phyloP scores from a whole-genome alignment of 257 asterid genomes.

The Penstemon davidsonii region DNA sequence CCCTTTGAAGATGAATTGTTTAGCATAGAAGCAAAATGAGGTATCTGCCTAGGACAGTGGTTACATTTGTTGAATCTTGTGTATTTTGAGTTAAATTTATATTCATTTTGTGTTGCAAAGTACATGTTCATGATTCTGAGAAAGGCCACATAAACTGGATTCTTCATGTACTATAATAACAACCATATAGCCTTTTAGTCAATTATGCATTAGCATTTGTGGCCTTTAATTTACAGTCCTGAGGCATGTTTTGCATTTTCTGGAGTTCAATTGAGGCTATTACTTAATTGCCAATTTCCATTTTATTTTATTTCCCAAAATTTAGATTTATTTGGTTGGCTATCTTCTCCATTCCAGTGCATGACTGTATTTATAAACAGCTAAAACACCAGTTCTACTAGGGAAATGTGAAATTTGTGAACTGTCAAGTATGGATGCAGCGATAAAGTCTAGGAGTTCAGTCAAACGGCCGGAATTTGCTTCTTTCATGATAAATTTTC shows the following conservation, averaged over 20 bases:
- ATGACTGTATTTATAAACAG: background rate
- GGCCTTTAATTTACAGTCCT: background rate
- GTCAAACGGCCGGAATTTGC: background rate
- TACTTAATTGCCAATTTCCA: background rate
- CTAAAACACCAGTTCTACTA: constrained; percentile 10
- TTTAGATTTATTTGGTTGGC: background rate
- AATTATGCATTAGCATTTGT: background rate
- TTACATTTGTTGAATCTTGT: background rate
- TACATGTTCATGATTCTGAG: background rate
- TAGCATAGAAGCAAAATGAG: constrained; percentile 1
- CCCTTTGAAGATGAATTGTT: constrained; percentile 5
- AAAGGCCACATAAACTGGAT: background rate
- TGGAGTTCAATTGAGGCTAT: background rate
- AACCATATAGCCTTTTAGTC: background rate
- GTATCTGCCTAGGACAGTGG: background rate
- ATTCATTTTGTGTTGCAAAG: background rate
- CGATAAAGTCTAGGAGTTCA: background rate
- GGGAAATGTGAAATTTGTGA: background rate
- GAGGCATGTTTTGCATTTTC: background rate
- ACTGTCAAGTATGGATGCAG: constrained; percentile 13
- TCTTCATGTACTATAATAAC: background rate
- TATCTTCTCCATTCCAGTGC: background rate
- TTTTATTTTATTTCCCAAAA: background rate
- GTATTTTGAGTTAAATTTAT: background rate
- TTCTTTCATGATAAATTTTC: background rate